Percentiles rank a stretch among this genome's conserved stretches.
phyloP scores from a whole-genome alignment of 2,329 filamentous ascomycete species.

The Talaromyces atroroseus region DNA sequence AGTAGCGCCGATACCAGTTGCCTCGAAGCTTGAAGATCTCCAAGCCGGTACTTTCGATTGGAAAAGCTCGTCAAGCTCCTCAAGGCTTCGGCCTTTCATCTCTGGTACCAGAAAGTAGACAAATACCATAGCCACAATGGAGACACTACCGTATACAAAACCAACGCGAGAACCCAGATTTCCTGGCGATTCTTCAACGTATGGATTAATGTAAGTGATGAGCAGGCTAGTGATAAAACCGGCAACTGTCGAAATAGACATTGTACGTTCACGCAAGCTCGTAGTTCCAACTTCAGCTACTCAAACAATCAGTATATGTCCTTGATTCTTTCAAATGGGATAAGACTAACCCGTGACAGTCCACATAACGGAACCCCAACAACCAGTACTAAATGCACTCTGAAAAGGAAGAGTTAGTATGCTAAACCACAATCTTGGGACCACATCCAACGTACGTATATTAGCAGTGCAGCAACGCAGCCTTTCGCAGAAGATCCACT shows the following conservation, averaged over 20 bases:
- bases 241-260: neutral
- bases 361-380: neutral
- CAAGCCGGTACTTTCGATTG: slow-evolving; percentile 29
- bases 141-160: slow-evolving; percentile 22
- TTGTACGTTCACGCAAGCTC: neutral
- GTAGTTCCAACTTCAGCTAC: neutral
- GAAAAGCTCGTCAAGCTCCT: slow-evolving; percentile 38
- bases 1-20: neutral
- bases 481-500: neutral
- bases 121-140: neutral
- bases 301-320: neutral
- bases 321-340: neutral
- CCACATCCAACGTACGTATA: neutral
- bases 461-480: neutral
- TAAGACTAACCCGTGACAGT: neutral
- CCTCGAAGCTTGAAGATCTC: slow-evolving; percentile 8
- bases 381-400: neutral
- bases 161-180: slow-evolving; percentile 23
- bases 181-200: neutral
- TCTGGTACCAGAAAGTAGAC: slow-evolving; percentile 16
- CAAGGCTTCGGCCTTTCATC: slow-evolving; percentile 29
- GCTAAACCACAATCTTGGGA: neutral
- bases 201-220: neutral
- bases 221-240: neutral
- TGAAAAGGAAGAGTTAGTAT: neutral